Evolutionary conservation across 495 filamentous ascomycete species (phyloP).

Genomic region (Penicillium macrosclerotiorum): DNA sequence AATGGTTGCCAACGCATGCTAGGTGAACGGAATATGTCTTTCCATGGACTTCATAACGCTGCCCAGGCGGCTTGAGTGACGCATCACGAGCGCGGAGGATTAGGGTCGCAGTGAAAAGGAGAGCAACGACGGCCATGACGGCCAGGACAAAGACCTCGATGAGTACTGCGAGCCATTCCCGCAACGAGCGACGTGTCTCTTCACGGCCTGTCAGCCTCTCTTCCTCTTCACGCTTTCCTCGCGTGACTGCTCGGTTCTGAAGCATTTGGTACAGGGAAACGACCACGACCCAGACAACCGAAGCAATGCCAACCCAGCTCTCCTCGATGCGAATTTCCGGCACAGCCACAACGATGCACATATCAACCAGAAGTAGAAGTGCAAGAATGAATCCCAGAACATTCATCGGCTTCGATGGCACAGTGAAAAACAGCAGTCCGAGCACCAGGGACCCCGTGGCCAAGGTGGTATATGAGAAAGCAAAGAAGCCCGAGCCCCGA

Average conservation of each 20-base stretch:
- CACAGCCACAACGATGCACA: constrained; percentile 74
- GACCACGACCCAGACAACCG: constrained; percentile 71
- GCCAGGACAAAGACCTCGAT: constrained; percentile 67
- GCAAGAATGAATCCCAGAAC: constrained; percentile 64
- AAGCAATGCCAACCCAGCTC: constrained; percentile 83
- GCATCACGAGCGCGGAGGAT: constrained; percentile 75
- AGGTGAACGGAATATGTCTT: constrained; percentile 83
- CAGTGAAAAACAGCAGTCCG: constrained; percentile 80
- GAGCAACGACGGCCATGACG: constrained; percentile 58
- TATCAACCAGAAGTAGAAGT: constrained; percentile 72
- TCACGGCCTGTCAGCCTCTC: constrained; percentile 86
- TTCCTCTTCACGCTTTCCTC: constrained; percentile 91
- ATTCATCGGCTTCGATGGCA: constrained; percentile 74
- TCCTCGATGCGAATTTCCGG: constrained; percentile 74
- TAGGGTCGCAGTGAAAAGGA: constrained; percentile 76
- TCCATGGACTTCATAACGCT: constrained; percentile 73
- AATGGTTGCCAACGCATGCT: constrained; percentile 70
- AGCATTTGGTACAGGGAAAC: constrained; percentile 62
- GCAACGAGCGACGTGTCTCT: constrained; percentile 76
- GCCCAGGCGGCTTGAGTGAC: constrained; percentile 65
- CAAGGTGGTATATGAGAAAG: constrained; percentile 75
- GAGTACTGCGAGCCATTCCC: constrained; percentile 83
- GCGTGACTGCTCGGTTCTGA: constrained; percentile 71
- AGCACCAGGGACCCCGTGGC: constrained; percentile 69
- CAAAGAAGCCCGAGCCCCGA: constrained; percentile 86